Conservation (phyloP, 1,284 basidiomycete species). For the Cutaneotrichosporon cavernicola region DNA sequence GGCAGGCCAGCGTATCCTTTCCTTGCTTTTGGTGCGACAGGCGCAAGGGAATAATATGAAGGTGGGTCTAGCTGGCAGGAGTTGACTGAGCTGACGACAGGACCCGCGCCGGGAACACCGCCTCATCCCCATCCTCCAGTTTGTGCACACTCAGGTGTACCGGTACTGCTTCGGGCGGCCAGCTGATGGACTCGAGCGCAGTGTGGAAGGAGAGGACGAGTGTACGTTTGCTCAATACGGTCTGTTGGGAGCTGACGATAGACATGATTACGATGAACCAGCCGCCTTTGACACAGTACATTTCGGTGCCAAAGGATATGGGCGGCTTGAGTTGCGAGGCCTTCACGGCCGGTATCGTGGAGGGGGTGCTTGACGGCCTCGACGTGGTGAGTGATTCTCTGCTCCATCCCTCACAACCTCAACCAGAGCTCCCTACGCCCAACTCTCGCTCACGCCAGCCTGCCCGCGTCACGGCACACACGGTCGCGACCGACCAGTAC, state of each 20-base stretch:
- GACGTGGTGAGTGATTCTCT: slow-evolving; percentile 70
- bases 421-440: no score
- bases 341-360: slow-evolving; percentile 93
- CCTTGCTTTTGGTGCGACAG: slow-evolving; percentile 49
- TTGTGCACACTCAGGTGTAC: slow-evolving; percentile 91
- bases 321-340: slow-evolving; percentile 92
- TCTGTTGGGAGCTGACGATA: slow-evolving; percentile 44
- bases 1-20: slow-evolving; percentile 74
- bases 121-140: slow-evolving; percentile 83
- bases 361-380: slow-evolving; percentile 92
- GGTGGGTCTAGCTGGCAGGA: slow-evolving; percentile 62
- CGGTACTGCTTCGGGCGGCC: slow-evolving; percentile 87
- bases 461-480: slow-evolving; percentile 93
- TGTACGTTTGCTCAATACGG: slow-evolving; percentile 60
- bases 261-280: slow-evolving; percentile 99
- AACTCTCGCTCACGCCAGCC: slow-evolving; percentile 61
- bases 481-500: slow-evolving; percentile 75
- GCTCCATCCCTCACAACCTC: no score
- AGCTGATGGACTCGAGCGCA: slow-evolving; percentile 92
- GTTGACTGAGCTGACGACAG: slow-evolving; percentile 59
- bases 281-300: slow-evolving; percentile 82
- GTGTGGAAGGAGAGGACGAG: slow-evolving; percentile 92
- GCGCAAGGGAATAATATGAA: slow-evolving; percentile 47
- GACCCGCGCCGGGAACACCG: slow-evolving; percentile 83
- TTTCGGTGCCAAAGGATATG: slow-evolving; percentile 93